Percentiles rank a stretch among this genome's conserved stretches.
Conservation (phyloP, 176 grass and related monocot genomes). For the Aegilops tauschii region DNA sequence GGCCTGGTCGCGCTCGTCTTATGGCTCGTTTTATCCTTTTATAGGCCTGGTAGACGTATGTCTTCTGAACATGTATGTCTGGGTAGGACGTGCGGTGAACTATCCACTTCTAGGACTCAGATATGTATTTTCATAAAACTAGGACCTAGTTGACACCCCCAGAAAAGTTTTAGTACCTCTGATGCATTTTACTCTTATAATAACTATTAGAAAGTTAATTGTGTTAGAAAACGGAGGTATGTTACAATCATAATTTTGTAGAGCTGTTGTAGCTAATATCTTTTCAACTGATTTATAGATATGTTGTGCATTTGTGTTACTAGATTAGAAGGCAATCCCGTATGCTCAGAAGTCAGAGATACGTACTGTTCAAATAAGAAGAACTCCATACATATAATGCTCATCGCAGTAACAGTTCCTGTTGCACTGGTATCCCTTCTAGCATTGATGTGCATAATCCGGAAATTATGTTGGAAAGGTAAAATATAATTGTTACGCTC, state of each 20-base stretch:
- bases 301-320: neutral
- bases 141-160: too few species aligned
- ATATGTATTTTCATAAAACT: too few species aligned
- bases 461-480: constrained; percentile 15
- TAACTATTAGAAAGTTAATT: too few species aligned
- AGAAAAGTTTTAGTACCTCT: too few species aligned
- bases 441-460: neutral
- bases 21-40: too few species aligned
- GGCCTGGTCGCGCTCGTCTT: too few species aligned
- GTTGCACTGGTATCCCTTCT: neutral
- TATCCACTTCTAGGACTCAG: too few species aligned
- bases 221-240: neutral
- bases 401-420: neutral
- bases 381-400: neutral
- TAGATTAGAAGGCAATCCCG: constrained; percentile 20
- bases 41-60: too few species aligned
- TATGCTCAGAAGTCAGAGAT: neutral
- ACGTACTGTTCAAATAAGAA: neutral
- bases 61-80: too few species aligned
- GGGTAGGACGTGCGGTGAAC: too few species aligned
- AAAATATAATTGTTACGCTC: neutral
- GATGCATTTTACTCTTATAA: too few species aligned
- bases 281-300: neutral
- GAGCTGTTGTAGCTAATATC: neutral
- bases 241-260: neutral